Base-by-base conservation (phyloP, 495 filamentous ascomycete species). In the Penicillium paxilli region DNA sequence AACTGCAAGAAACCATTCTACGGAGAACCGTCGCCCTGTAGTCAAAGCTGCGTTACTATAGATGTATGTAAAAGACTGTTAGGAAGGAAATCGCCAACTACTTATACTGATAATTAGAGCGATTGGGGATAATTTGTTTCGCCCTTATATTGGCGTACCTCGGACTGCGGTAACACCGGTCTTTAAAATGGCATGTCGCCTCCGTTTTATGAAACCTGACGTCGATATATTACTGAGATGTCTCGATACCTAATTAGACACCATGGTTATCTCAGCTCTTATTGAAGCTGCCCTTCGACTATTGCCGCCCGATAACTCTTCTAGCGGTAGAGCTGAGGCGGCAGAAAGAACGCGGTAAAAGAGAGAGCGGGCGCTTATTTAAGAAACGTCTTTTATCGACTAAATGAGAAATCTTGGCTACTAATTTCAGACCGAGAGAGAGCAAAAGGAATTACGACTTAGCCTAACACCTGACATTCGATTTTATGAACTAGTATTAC, bases 271-370 rank as follows among this genome's bases (percentile, higher is more conserved):
- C n/a, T 44, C 41, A 22, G 41, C 41, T 1, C 41, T 44, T 22
- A 44, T 44, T 20, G 41, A 44, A 44, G 41, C 41, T 44, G 41
- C 41, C 23, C 41, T 44, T 44, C 41, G 41, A 1, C 41, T 44
- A 9, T 23, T 44, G 11, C 41, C 41, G 20, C 41, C 41, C 19
- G 10, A 44, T 2, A 22, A 22, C 23, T 21, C 41, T 23, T 12
- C 41, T 12, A 23, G 22, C 4, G 41, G 41, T 19, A 44, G 20
- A 44, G 16, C 20, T 4, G 10, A 44, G 41, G 41, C 41, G 10
- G 23, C 4, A 22, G 41, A 44, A 44, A 44, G 41, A 44, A 44
- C 22, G 10, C n/a, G 23, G 20, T 19, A 22, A 44, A 44, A 44
- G 20, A 22, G 2, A 23, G 41, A 44, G 41, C n/a, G 41, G 20